Evolutionary conservation across 2,329 filamentous ascomycete species (phyloP).

Genomic region (Alternaria postmessia): DNA sequence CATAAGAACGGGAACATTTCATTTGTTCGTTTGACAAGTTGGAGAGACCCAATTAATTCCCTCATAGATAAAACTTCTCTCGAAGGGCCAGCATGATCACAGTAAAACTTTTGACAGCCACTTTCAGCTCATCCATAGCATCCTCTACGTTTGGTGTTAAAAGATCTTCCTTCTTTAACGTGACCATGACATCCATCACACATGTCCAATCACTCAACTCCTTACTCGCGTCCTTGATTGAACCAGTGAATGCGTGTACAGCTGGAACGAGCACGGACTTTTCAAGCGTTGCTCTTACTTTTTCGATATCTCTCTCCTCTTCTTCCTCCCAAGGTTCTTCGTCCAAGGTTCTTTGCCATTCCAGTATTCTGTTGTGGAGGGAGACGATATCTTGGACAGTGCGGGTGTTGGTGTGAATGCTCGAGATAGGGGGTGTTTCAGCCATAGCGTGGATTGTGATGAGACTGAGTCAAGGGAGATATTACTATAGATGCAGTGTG

Average conservation of each 20-base stretch:
- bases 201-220: background rate
- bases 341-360: background rate
- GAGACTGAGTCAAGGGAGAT: background rate
- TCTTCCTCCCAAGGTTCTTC: background rate
- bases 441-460: background rate
- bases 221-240: background rate
- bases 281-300: background rate
- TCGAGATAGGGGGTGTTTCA: background rate
- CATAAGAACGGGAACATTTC: too few species aligned
- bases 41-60: background rate
- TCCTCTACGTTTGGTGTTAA: background rate
- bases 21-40: too few species aligned
- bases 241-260: background rate
- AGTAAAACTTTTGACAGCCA: background rate
- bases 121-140: background rate
- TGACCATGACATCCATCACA: background rate
- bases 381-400: background rate
- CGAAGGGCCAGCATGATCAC: background rate
- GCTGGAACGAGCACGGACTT: background rate
- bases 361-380: background rate
- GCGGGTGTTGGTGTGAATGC: background rate
- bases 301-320: background rate
- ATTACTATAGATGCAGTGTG: background rate
- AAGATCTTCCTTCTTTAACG: background rate
- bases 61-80: background rate